Base-by-base conservation (phyloP, 23 red algal genomes). In the Gracilaria gracilis region DNA sequence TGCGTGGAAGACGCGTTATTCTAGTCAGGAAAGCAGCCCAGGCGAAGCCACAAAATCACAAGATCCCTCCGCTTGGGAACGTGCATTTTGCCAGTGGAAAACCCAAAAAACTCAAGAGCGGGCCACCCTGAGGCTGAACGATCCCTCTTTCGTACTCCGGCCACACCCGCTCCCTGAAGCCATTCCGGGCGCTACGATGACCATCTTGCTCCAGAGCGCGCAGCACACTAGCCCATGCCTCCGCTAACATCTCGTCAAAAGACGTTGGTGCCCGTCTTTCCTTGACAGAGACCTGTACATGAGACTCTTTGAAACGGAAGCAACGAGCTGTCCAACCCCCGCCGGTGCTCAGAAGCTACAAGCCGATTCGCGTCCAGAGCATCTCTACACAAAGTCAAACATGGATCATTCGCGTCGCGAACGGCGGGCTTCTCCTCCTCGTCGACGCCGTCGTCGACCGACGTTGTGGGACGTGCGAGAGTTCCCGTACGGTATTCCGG, bases 401-500 rank as follows among this genome's bases (percentile, higher is more conserved):
- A 74, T 74, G 69, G 34, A 74, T 2, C 69, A 38, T 12, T 13
- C 69, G 23, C 69, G 34, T 42, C 69, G 69, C 59, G 59, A 64
- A 6, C 59, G 59, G 24, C 59, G n/a, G 9, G 9, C 59, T 44
- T 74, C 69, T 7, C 62, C 62, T 67, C 62, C 62, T 13, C 62
- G 62, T 46, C 74, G 74, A 9, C 77, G 79, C 0, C 89, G 79
- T 21, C 93, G 93, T 3, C 93, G 55, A 15, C 83, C 78, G 17
- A 90, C 83, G 29, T 40, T 81, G 20, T 95, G 93, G 93, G 84
- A 95, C 79, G 93, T 95, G n/a, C 85, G 78, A 46, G 35, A 58
- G 0, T 73, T 84, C 15, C 84, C 83, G 39, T 95, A 95, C 69
- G 91, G 91, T 57, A 73, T 94, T 4, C 91, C 91, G 17, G 58